Conservation (phyloP, 257 asterid genomes). For the Solanum corneliomulleri region DNA sequence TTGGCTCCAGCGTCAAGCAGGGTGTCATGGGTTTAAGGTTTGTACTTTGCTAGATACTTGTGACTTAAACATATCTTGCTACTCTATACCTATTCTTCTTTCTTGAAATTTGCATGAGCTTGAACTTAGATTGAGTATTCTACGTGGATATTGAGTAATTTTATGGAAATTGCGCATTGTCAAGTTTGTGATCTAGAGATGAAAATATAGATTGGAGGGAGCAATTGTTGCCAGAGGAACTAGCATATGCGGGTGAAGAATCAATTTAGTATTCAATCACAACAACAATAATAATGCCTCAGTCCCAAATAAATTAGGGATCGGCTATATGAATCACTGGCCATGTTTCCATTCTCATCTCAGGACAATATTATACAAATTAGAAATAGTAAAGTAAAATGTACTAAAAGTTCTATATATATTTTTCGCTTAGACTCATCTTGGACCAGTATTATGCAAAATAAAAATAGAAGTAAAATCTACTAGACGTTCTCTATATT, state of each 20-base stretch:
- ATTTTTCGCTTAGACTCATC: background rate
- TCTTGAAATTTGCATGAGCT: background rate
- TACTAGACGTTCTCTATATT: background rate
- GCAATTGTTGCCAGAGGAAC: background rate
- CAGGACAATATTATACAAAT: background rate
- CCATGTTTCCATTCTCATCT: background rate
- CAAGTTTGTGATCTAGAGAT: background rate
- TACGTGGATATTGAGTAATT: background rate
- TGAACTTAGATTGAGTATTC: background rate
- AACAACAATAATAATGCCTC: background rate
- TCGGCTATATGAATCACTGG: background rate
- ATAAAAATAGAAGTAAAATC: background rate
- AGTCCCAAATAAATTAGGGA: background rate
- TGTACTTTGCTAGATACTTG: background rate
- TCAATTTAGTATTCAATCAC: background rate
- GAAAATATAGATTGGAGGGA: background rate
- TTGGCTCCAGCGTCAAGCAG: background rate
- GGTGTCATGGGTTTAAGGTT: background rate
- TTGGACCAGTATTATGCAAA: background rate
- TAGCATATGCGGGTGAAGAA: background rate
- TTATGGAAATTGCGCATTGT: background rate
- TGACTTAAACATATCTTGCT: background rate
- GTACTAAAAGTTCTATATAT: background rate
- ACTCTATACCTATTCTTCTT: background rate
- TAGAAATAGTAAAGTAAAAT: background rate